Evolutionary conservation across 352 stramenopile genomes (phyloP).

Genomic region (Phytophthora pistaciae): DNA sequence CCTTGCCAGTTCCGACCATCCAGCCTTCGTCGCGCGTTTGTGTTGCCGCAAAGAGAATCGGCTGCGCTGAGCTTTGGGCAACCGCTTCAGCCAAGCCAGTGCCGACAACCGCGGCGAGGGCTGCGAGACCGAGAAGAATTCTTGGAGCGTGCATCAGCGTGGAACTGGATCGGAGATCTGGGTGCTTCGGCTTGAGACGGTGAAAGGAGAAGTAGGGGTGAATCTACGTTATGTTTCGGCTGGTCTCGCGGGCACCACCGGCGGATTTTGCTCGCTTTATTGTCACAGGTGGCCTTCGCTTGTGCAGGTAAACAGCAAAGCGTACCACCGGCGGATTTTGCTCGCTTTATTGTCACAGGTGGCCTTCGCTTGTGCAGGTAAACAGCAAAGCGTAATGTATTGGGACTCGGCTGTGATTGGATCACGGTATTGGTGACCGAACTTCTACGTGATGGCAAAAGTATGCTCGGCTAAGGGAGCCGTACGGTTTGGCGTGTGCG

Average conservation of each 20-base stretch:
- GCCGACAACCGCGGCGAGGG: not conserved
- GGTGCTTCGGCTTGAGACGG: not conserved
- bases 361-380: constrained; percentile 3
- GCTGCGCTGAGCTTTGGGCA: constrained; percentile 6
- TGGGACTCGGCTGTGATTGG: not conserved
- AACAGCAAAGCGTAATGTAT: constrained; percentile 12
- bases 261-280: not conserved
- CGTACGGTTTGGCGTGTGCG: too few species aligned
- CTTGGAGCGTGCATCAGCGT: constrained; percentile 12
- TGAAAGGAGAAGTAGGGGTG: constrained; percentile 4
- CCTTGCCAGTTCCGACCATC: constrained; percentile 60
- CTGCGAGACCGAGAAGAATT: constrained; percentile 8
- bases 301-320: constrained; percentile 5
- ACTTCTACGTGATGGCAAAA: constrained; percentile 6
- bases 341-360: too few species aligned
- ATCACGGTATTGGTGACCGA: not conserved
- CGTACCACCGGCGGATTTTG: not conserved
- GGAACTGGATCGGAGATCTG: too few species aligned
- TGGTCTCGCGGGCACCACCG: not conserved
- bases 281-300: too few species aligned
- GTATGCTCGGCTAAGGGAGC: not conserved
- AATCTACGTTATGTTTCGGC: not conserved
- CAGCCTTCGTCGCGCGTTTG: constrained; percentile 67
- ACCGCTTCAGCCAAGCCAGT: not conserved
- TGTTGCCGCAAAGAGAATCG: constrained; percentile 56